Evolutionary conservation across 768 basidiomycete genomes (phyloP).

Genomic region (Porpolomopsis calyptriformis): DNA sequence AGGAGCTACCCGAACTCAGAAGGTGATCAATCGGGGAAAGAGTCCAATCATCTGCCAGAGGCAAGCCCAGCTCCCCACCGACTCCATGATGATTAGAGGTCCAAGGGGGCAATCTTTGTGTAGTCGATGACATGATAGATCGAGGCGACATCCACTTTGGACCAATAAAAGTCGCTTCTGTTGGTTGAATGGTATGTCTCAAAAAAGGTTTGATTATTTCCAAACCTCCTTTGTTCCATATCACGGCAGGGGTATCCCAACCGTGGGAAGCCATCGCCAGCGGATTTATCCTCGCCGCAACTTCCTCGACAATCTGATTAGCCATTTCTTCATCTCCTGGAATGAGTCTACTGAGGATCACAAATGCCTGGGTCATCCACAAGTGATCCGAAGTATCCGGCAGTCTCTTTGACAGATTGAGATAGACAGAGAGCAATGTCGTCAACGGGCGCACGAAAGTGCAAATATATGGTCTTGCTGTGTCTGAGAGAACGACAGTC

Average conservation of each 20-base stretch:
- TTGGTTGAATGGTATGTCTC: constrained; percentile 32
- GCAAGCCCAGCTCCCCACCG: constrained; percentile 29
- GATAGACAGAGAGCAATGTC: constrained; percentile 40
- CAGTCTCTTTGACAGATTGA: constrained; percentile 46
- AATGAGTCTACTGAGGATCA: constrained; percentile 42
- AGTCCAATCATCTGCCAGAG: constrained; percentile 53
- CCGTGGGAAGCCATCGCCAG: constrained; percentile 31
- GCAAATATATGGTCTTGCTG: constrained; percentile 16
- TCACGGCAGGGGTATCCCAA: constrained; percentile 25
- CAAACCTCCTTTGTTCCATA: constrained; percentile 46
- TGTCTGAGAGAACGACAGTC: constrained; percentile 21
- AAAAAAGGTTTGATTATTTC: constrained; percentile 52
- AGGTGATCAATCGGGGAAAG: constrained; percentile 66
- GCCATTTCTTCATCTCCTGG: constrained; percentile 70
- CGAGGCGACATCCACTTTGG: constrained; percentile 40
- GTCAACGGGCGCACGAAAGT: constrained; percentile 45
- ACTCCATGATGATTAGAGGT: constrained; percentile 7
- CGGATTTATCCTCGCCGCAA: constrained; percentile 26
- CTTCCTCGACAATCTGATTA: constrained; percentile 29
- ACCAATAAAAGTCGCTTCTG: constrained; percentile 32
- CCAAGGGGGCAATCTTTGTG: constrained; percentile 36
- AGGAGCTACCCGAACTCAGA: constrained; percentile 60
- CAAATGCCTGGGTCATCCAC: constrained; percentile 60
- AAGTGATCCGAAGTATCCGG: constrained; percentile 45
- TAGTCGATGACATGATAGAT: constrained; percentile 49